A percentile compares a stretch with the other conserved stretches of the same genome.
Evolutionary conservation across 345 rosid genomes (phyloP).

Genomic region (Geranium rotundifolium): DNA sequence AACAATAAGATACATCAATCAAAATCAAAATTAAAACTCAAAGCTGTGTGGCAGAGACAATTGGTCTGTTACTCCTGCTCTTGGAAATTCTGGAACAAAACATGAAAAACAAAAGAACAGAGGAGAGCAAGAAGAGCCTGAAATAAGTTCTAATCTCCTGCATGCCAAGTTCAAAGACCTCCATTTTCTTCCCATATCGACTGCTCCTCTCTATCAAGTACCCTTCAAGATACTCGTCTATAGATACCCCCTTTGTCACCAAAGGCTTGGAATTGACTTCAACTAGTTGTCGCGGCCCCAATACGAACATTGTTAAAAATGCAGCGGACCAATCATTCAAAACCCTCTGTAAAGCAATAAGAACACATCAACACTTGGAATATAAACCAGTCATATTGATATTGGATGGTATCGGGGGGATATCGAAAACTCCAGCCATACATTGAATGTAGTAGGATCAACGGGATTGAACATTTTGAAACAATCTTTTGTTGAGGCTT

Average conservation of each 20-base stretch:
- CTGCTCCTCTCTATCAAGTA: constrained; percentile 79
- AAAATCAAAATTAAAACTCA: constrained; percentile 2
- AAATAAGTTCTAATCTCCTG: constrained; percentile 93
- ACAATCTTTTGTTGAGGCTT: constrained; percentile 65
- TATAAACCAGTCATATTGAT: background rate
- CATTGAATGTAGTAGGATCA: constrained; percentile 66
- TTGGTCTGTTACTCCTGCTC: constrained; percentile 51
- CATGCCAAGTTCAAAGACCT: constrained; percentile 87
- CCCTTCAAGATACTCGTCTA: constrained; percentile 85
- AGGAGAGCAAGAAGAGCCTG: constrained; percentile 85
- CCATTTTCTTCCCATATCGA: constrained; percentile 74
- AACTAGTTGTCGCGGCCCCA: constrained; percentile 36
- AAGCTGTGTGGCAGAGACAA: constrained; percentile 28
- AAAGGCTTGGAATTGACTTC: constrained; percentile 29
- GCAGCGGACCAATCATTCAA: constrained; percentile 85
- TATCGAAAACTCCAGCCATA: constrained; percentile 13
- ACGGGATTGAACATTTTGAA: constrained; percentile 93
- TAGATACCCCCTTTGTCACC: constrained; percentile 49
- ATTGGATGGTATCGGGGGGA: background rate
- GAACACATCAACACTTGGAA: background rate
- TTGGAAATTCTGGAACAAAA: constrained; percentile 92
- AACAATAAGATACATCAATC: background rate
- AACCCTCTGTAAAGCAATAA: constrained; percentile 51
- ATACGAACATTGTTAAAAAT: constrained; percentile 57
- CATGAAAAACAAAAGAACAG: constrained; percentile 73